These are phyloP conservation scores for Naganishia cerealis DNA, from an alignment of 1,284 basidiomycete species.

Conservation along the genomic window DNA sequence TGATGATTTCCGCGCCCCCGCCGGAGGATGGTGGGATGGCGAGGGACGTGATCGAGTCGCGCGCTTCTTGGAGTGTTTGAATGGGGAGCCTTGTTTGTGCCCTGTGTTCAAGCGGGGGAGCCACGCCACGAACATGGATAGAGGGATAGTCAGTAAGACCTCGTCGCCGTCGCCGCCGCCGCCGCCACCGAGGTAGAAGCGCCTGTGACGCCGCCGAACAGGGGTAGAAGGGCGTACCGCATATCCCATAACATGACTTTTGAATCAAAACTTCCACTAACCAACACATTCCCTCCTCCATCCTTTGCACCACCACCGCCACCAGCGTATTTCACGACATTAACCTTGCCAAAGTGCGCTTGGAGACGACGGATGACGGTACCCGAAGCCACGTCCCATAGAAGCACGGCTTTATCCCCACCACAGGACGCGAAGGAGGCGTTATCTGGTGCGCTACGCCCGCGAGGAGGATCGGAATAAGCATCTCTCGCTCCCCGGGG, in stretches of 20 bases:
- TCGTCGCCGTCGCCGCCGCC: too few relatives aligned
- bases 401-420: constrained; percentile 83
- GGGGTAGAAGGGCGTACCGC: constrained; percentile 63
- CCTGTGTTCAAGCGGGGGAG: too few relatives aligned
- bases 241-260: constrained; percentile 87
- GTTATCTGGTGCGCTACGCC: constrained; percentile 79
- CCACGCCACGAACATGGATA: too few relatives aligned
- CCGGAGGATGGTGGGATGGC: constrained; percentile 57
- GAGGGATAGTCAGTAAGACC: too few relatives aligned
- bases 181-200: too few relatives aligned
- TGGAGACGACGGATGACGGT: constrained; percentile 75
- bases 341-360: constrained; percentile 86
- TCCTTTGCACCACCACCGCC: constrained; percentile 57
- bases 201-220: too few relatives aligned
- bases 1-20: constrained; percentile 62
- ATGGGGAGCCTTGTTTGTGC: constrained; percentile 77
- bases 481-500: too few relatives aligned
- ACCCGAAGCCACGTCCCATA: constrained; percentile 93
- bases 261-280: constrained; percentile 75
- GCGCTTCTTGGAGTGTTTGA: constrained; percentile 86
- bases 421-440: constrained; percentile 89
- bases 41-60: constrained; percentile 84
- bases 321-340: constrained; percentile 74
- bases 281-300: constrained; percentile 73
- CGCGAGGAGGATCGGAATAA: not conserved